These are phyloP conservation scores for Amaranthus cruentus DNA, from an alignment of 148 eudicot genomes.

Conservation along the genomic window DNA sequence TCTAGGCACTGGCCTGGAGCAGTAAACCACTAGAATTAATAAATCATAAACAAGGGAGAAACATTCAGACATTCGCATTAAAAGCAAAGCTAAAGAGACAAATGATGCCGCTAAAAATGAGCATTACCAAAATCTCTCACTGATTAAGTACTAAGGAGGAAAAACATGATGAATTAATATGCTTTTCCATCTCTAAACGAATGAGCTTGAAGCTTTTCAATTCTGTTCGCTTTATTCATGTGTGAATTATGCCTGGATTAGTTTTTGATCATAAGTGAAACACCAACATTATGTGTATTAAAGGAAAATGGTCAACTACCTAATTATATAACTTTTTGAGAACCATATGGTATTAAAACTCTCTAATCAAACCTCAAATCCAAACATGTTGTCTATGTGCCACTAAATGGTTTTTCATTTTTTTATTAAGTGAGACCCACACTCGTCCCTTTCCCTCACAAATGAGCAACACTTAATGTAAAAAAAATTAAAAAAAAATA, in stretches of 20 bases:
- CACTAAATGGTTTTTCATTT: too few relatives aligned
- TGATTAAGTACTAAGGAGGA: background rate
- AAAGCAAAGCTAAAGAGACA: background rate
- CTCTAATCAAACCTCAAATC: too few relatives aligned
- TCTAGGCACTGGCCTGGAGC: slow-evolving; percentile 44
- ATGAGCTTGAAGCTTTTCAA: background rate
- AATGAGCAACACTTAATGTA: too few relatives aligned
- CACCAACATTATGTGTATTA: too few relatives aligned
- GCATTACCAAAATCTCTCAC: background rate
- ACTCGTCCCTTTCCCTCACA: too few relatives aligned
- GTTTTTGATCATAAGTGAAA: too few relatives aligned
- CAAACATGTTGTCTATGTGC: too few relatives aligned
- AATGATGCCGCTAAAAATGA: background rate
- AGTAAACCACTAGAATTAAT: slow-evolving; percentile 20
- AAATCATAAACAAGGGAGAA: background rate
- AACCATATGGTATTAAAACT: too few relatives aligned
- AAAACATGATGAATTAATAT: background rate
- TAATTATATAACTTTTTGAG: background rate
- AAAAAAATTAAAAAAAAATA: too few relatives aligned
- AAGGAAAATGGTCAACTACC: background rate
- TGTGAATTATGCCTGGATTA: too few relatives aligned
- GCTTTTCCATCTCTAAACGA: background rate
- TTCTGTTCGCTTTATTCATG: too few relatives aligned
- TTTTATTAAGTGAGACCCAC: too few relatives aligned
- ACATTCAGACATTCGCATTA: background rate